Evolutionary conservation across 768 basidiomycete species (phyloP).

Genomic region (Zangia roseola): DNA sequence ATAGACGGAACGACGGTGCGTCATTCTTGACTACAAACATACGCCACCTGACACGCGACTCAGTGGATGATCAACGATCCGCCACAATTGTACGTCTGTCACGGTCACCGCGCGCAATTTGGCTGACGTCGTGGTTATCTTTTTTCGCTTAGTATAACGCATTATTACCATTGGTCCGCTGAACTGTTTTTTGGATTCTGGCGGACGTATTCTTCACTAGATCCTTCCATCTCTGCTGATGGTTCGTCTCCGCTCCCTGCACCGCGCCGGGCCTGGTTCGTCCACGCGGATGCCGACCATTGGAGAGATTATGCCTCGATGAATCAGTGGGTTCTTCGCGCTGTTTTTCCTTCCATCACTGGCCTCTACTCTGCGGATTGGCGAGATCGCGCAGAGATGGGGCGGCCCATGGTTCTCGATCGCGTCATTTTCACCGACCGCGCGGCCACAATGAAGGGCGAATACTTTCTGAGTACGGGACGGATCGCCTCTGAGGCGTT

Average conservation of each 20-base stretch:
- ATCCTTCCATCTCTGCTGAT: conserved; percentile 58
- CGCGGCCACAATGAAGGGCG: conserved; percentile 75
- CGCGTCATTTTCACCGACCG: conserved; percentile 88
- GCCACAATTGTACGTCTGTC: conserved; percentile 69
- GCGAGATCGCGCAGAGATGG: conserved; percentile 72
- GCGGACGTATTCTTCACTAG: conserved; percentile 85
- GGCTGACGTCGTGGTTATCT: neutral
- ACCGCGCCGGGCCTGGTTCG: conserved; percentile 73
- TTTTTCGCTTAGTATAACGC: conserved; percentile 59
- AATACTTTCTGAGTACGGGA: conserved; percentile 64
- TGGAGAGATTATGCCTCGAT: conserved; percentile 92
- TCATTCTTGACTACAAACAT: conserved; percentile 1
- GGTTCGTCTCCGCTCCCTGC: conserved; percentile 75
- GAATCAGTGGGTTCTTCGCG: conserved; percentile 85
- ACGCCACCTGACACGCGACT: conserved; percentile 1
- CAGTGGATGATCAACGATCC: conserved; percentile 85
- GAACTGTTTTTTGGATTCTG: conserved; percentile 92
- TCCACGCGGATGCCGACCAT: conserved; percentile 66
- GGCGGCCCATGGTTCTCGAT: conserved; percentile 73
- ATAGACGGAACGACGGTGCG: conserved; percentile 77
- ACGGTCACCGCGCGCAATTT: neutral
- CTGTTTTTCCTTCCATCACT: conserved; percentile 74
- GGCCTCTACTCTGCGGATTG: conserved; percentile 86
- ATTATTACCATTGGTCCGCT: conserved; percentile 93
- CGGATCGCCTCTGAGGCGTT: conserved; percentile 78